A percentile compares a stretch with the other conserved stretches of the same genome.
phyloP scores from a whole-genome alignment of 73 alveolate species.

The Paramecium pentaurelia region DNA sequence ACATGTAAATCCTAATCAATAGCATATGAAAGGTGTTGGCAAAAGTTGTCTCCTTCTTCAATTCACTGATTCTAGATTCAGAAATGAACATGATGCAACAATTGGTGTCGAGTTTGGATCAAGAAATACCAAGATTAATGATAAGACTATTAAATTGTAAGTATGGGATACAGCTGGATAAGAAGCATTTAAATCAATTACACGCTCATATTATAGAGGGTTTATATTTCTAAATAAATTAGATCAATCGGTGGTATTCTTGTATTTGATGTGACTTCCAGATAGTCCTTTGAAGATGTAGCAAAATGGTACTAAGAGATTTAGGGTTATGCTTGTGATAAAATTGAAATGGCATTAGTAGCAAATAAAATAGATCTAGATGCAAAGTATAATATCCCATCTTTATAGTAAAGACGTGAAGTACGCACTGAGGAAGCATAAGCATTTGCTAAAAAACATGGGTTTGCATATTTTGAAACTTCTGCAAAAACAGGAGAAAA shows the following conservation, averaged over 20 bases:
- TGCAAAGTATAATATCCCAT: neutral
- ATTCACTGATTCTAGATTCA: constrained; percentile 69
- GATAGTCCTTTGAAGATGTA: constrained; percentile 44
- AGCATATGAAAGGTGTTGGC: constrained; percentile 55
- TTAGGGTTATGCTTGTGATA: constrained; percentile 28
- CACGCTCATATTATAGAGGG: constrained; percentile 21
- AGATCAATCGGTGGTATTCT: constrained; percentile 53
- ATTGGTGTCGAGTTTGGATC: constrained; percentile 75
- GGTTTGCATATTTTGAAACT: neutral
- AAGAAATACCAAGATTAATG: neutral
- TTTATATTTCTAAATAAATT: neutral
- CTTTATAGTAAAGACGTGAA: constrained; percentile 50
- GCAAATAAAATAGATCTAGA: constrained; percentile 72
- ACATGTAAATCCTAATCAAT: neutral
- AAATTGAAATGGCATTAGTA: constrained; percentile 34
- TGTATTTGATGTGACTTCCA: constrained; percentile 5
- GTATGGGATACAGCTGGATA: constrained; percentile 38
- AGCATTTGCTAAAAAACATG: neutral
- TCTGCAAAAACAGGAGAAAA: constrained; percentile 29
- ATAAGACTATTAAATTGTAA: neutral
- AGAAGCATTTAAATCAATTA: constrained; percentile 17
- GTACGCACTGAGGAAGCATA: neutral
- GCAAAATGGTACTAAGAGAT: constrained; percentile 40
- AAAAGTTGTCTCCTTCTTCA: constrained; percentile 68
- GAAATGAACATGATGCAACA: constrained; percentile 65